A percentile compares a stretch with the other conserved stretches of the same genome.
phyloP scores from a whole-genome alignment of 148 eudicot genomes.

The Fagopyrum esculentum region DNA sequence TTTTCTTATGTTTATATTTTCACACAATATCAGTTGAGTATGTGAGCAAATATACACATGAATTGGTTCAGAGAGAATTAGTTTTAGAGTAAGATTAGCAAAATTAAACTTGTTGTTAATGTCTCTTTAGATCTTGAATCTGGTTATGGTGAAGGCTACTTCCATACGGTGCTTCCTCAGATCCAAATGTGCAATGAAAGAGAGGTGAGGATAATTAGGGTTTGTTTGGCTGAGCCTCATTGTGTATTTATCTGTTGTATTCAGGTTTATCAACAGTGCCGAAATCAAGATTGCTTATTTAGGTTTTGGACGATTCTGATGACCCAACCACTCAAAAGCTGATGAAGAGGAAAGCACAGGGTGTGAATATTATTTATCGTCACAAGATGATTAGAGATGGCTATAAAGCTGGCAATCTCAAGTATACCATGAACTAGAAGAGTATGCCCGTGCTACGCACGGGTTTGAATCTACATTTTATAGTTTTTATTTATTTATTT shows the following conservation, averaged over 20 bases:
- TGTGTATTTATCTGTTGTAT: not conserved
- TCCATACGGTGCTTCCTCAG: slow-evolving; percentile 94
- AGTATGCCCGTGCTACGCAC: too few species aligned
- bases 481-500: too few species aligned
- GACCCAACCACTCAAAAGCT: too few species aligned
- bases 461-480: too few species aligned
- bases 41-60: too few species aligned
- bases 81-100: too few species aligned
- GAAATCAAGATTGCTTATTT: slow-evolving; percentile 52
- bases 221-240: not conserved
- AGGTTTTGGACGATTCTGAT: too few species aligned
- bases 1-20: too few species aligned
- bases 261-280: slow-evolving; percentile 99
- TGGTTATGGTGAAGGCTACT: slow-evolving; percentile 54
- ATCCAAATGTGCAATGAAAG: slow-evolving; percentile 72
- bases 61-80: too few species aligned
- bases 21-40: too few species aligned
- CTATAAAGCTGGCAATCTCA: slow-evolving; percentile 94
- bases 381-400: slow-evolving; percentile 80
- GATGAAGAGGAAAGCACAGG: too few species aligned
- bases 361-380: slow-evolving; percentile 66
- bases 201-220: slow-evolving; percentile 42
- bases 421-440: slow-evolving; percentile 98
- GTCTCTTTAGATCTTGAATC: slow-evolving; percentile 46
- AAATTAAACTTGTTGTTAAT: too few species aligned